A percentile compares a stretch with the other conserved stretches of the same genome.
These are phyloP conservation scores for Chenopodium album DNA, from an alignment of 148 eudicot species.

Conservation along the genomic window DNA sequence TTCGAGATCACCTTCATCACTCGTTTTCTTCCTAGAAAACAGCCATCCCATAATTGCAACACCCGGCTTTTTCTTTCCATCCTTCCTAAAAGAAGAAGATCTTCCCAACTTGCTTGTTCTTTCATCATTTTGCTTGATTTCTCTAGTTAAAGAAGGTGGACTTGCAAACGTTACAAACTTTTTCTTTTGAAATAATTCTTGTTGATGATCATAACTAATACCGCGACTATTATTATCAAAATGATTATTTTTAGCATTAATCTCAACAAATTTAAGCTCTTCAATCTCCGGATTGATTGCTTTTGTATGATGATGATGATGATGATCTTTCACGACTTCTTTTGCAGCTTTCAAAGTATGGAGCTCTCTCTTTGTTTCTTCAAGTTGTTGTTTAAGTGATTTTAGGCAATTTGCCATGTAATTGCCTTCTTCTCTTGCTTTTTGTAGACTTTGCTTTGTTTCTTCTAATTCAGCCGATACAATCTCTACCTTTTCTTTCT, in stretches of 20 bases:
- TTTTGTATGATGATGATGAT: not conserved
- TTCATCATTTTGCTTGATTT: constrained; percentile 22
- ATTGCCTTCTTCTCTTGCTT: constrained; percentile 52
- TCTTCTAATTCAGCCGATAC: constrained; percentile 57
- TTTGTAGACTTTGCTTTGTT: constrained; percentile 51
- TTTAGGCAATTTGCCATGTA: constrained; percentile 46
- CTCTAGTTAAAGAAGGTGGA: constrained; percentile 48
- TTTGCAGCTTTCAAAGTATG: constrained; percentile 39
- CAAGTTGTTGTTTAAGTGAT: constrained; percentile 57
- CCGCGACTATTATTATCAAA: not conserved
- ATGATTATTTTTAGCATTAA: not conserved
- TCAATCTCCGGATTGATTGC: constrained; percentile 56
- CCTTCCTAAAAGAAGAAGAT: constrained; percentile 34
- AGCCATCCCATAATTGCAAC: constrained; percentile 49
- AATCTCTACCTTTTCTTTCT: constrained; percentile 28
- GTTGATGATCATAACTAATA: not conserved
- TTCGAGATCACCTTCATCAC: constrained; percentile 7
- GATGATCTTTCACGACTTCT: not conserved
- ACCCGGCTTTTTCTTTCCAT: constrained; percentile 43
- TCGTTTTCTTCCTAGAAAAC: constrained; percentile 53
- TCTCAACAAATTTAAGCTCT: constrained; percentile 65
- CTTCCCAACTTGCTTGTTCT: constrained; percentile 27
- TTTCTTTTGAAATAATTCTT: constrained; percentile 35
- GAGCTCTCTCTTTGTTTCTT: constrained; percentile 62
- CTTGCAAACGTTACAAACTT: constrained; percentile 69